Conservation (phyloP, 2,329 filamentous ascomycete genomes). For the Zopfia rhizophila region DNA sequence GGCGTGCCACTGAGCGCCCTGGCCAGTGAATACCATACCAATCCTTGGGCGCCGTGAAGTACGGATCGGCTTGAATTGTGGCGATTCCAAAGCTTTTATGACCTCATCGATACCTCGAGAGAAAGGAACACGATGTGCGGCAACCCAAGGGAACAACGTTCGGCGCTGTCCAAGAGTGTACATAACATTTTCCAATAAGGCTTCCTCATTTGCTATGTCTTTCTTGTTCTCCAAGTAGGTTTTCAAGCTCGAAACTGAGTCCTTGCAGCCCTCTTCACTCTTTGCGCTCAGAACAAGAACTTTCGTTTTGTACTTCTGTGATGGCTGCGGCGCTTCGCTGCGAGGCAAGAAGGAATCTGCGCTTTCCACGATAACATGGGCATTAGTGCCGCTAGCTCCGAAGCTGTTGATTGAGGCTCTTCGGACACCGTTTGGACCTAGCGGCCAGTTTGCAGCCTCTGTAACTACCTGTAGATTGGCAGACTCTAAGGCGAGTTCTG, state of each 20-base stretch:
- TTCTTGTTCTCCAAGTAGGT: slow-evolving; percentile 12
- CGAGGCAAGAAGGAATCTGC: slow-evolving; percentile 4
- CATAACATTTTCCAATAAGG: slow-evolving; percentile 17
- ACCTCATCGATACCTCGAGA: slow-evolving; percentile 15
- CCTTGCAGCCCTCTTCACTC: slow-evolving; percentile 11
- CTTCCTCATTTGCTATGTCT: slow-evolving; percentile 12
- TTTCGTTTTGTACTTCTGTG: slow-evolving; percentile 2
- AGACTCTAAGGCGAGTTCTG: neutral
- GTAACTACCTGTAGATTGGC: slow-evolving; percentile 16
- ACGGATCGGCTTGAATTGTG: too few species aligned
- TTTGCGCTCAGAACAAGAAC: slow-evolving; percentile 2
- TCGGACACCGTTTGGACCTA: slow-evolving; percentile 1
- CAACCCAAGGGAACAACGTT: slow-evolving; percentile 21
- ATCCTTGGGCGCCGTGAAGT: slow-evolving; percentile 33
- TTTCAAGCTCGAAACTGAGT: slow-evolving; percentile 2
- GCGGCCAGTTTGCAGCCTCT: slow-evolving; percentile 20
- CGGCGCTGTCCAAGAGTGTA: slow-evolving; percentile 39
- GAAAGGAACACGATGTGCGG: slow-evolving; percentile 17
- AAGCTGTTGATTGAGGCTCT: slow-evolving; percentile 28
- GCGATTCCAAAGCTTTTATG: too few species aligned
- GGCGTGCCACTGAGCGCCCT: slow-evolving; percentile 39
- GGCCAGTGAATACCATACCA: slow-evolving; percentile 41
- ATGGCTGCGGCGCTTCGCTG: neutral
- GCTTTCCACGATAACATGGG: slow-evolving; percentile 29
- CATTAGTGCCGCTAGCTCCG: slow-evolving; percentile 25